Base-by-base conservation (phyloP, 345 rosid species). In the Citrus mangshanensis region DNA sequence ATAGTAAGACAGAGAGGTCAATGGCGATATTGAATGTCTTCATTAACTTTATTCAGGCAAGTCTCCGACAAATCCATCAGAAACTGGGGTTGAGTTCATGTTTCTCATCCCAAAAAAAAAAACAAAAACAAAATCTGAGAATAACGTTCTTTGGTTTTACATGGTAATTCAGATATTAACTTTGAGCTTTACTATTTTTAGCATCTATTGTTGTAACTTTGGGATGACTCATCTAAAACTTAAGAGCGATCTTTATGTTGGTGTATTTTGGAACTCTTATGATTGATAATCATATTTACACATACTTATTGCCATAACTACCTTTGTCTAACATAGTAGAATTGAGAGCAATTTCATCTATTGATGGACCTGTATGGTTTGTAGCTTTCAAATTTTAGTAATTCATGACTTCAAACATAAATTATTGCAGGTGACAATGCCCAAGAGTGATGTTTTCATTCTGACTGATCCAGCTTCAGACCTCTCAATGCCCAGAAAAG, bases 391-490 rank as follows among this genome's bases (percentile, higher is more conserved):
- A 59, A 37, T 34, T 68, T 42, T 19, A 12, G 49, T 67, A 30
- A 24, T 61, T 24, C 71, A 59, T 13, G 49, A 25, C 62, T 38
- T 70, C 28, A 12, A 13, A 40, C 67, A 42, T 77, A n/a, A 9
- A 74, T 63, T 49, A 67, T 77, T 83, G 73, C 90, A 92, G 98
- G 89, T 88, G 90, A 82, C 83, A 73, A 94, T 94, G 99, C 95
- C 97, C 7, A 79, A 65, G 79, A 92, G 97, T 80, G 85, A 87
- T 46, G 87, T 93, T 56, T 80, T 93, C 70, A 86, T 96, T 84
- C 89, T 93, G 51, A 89, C 98, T 32, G 97, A 96, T 93, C 97
- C 97, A 70, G 86, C 89, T 68, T 96, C 99, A 68, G 88, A 88
- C 77, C 88, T 96, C 69, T 82, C 91, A 9, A 35, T 94, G 70